A percentile compares a stretch with the other conserved stretches of the same genome.
phyloP scores from a whole-genome alignment of 2,329 filamentous ascomycete genomes.

The Ophiognomonia clavigignenti-juglandacearum region DNA sequence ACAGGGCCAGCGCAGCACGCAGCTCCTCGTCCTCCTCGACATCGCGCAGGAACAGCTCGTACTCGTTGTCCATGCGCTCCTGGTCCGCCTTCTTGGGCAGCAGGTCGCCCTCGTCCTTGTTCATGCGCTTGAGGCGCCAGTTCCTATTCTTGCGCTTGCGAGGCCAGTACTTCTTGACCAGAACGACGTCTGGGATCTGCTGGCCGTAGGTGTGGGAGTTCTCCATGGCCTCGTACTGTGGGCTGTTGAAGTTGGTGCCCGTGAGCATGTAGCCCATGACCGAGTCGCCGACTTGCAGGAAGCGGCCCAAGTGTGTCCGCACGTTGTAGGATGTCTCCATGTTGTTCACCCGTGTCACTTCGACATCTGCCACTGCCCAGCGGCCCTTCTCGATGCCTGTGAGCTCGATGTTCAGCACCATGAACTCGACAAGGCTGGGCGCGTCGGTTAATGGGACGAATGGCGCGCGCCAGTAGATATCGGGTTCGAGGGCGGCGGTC shows the following conservation, averaged over 20 bases:
- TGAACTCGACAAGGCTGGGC: conserved; percentile 82
- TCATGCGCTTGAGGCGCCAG: conserved; percentile 95
- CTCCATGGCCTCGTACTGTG: conserved; percentile 78
- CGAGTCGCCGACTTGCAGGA: conserved; percentile 85
- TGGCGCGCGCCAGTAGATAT: conserved; percentile 86
- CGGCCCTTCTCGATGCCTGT: conserved; percentile 71
- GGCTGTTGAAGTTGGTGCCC: conserved; percentile 89
- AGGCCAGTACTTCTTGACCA: conserved; percentile 96
- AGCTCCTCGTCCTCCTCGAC: conserved; percentile 94
- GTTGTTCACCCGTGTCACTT: conserved; percentile 81
- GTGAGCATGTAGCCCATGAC: conserved; percentile 91
- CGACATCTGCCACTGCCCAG: conserved; percentile 80
- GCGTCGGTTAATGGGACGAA: conserved; percentile 82
- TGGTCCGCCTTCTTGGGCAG: conserved; percentile 83
- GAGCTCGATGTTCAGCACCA: conserved; percentile 90
- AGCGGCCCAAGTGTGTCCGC: conserved; percentile 80
- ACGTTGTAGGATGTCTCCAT: conserved; percentile 86
- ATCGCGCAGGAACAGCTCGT: conserved; percentile 94
- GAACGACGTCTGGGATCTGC: conserved; percentile 82
- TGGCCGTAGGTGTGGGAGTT: conserved; percentile 68
- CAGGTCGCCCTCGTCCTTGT: conserved; percentile 81
- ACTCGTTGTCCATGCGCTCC: conserved; percentile 84
- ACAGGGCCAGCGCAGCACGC: conserved; percentile 76
- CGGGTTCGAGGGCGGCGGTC: conserved; percentile 76
- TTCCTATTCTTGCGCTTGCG: conserved; percentile 80